Evolutionary conservation across 2,329 filamentous ascomycete species (phyloP).

Genomic region (Xylogone sp.): DNA sequence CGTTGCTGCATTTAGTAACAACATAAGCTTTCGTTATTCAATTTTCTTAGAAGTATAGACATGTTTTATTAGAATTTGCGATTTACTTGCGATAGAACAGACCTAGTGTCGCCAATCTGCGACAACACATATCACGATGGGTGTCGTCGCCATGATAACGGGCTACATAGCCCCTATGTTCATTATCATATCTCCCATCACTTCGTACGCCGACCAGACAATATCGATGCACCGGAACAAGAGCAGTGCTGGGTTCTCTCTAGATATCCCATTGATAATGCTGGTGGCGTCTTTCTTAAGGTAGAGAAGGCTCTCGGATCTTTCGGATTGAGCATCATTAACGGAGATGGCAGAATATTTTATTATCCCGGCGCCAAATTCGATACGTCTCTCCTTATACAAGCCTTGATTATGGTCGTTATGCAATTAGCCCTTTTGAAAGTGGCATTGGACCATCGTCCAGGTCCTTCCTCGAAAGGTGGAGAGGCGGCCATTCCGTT

Average conservation of each 20-base stretch:
- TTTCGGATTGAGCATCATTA: conserved; percentile 2
- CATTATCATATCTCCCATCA: conserved; percentile 58
- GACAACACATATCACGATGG: conserved; percentile 19
- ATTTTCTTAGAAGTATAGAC: background rate
- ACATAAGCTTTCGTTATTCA: no score
- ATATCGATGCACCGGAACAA: conserved; percentile 60
- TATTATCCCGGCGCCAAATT: conserved; percentile 67
- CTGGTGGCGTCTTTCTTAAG: conserved; percentile 63
- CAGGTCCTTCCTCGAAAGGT: conserved; percentile 53
- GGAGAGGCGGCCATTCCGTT: conserved; percentile 62
- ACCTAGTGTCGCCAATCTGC: background rate
- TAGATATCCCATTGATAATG: conserved; percentile 71
- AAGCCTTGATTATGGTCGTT: conserved; percentile 62
- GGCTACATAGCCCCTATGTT: conserved; percentile 60
- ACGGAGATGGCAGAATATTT: conserved; percentile 49
- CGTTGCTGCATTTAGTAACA: no score
- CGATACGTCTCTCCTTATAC: conserved; percentile 59
- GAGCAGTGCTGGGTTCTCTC: conserved; percentile 64
- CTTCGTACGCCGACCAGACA: conserved; percentile 64
- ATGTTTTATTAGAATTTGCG: background rate
- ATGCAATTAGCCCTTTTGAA: conserved; percentile 63
- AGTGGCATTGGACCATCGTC: conserved; percentile 65
- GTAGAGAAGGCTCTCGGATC: conserved; percentile 32
- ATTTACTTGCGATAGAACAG: background rate
- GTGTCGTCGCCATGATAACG: conserved; percentile 34